Evolutionary conservation across 2,329 filamentous ascomycete genomes (phyloP), one percentile per base, ranked within the genome.

Genomic region (Aspergillus sp.): DNA sequence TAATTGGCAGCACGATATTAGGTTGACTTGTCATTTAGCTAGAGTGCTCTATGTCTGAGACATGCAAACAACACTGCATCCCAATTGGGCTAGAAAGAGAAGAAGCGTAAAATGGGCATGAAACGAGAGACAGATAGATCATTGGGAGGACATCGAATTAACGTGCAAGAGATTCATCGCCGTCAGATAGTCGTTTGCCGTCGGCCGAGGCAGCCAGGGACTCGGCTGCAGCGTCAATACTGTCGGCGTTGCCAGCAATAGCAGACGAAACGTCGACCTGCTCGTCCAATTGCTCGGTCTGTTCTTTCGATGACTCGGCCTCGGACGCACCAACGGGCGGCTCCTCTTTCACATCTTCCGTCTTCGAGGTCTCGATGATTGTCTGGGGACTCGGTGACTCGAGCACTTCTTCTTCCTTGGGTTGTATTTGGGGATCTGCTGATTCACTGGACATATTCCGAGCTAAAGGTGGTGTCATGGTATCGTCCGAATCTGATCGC

Each of bases 381-480:
- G 39, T 31, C 41, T 51, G 51, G 5, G 56, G 7, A 19, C 7
- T 35, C 24, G 19, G 24, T 46, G 56, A 41, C 41, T 57, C 35
- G 19, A 35, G 41, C 2, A 49, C 37, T 17, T 55, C 50, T 23
- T 54, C 44, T 45, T 51, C 45, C 11, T n/a, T 12, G 7, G 40
- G 56, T 23, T 48, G 43, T 55, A 46, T 54, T 33, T 50, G 58
- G 23, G 74, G 70, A 55, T 75, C 75, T 21, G 66, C 66, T 6
- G 68, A 55, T 51, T 76, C 74, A 23, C 69, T 73, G 14, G 69
- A 69, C 5, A 63, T 66, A 48, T 76, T 73, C 62, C 70, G 71
- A 17, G 72, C 67, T 12, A 75, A 43, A 6, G 63, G 62, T 14
- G 71, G 68, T 6, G 72, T 72, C 62, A 70, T 66, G 7, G 64